phyloP scores from a whole-genome alignment of 192 early-diverging fungal genomes.

The Geranomyces michiganensis region DNA sequence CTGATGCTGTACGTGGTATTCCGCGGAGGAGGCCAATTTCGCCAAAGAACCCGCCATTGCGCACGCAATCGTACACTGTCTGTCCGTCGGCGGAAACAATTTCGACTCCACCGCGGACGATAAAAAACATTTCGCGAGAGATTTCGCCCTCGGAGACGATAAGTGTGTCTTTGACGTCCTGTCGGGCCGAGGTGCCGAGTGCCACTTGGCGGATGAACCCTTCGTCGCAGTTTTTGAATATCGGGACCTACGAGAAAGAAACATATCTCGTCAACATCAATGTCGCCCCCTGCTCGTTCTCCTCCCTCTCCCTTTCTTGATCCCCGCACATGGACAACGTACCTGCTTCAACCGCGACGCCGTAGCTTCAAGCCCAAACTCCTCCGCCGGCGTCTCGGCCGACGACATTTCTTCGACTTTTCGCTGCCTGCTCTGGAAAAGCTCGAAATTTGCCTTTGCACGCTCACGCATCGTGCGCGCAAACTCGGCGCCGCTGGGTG shows the following conservation, averaged over 20 bases:
- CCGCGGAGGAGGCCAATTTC: slow-evolving; percentile 55
- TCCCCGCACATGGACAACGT: neutral
- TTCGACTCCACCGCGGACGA: slow-evolving; percentile 53
- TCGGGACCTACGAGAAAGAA: slow-evolving; percentile 42
- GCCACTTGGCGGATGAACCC: slow-evolving; percentile 51
- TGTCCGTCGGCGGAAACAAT: slow-evolving; percentile 54
- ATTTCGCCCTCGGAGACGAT: slow-evolving; percentile 53
- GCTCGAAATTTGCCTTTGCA: slow-evolving; percentile 53
- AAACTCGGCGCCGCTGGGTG: slow-evolving; percentile 3
- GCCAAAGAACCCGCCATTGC: slow-evolving; percentile 59
- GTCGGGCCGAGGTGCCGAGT: slow-evolving; percentile 42
- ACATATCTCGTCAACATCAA: too few relatives aligned
- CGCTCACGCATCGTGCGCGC: slow-evolving; percentile 38
- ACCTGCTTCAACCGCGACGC: slow-evolving; percentile 45
- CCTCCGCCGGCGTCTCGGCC: slow-evolving; percentile 23
- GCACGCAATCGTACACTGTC: slow-evolving; percentile 50
- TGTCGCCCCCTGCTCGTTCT: too few relatives aligned
- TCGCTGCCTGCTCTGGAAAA: slow-evolving; percentile 45
- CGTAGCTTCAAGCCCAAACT: slow-evolving; percentile 51
- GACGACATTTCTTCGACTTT: slow-evolving; percentile 37
- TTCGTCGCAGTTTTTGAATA: slow-evolving; percentile 49
- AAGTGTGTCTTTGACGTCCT: slow-evolving; percentile 38
- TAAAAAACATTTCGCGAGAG: slow-evolving; percentile 56
- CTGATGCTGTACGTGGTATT: slow-evolving; percentile 49
- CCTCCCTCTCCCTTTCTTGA: too few relatives aligned